These are phyloP conservation scores for Pholiota microspora DNA, from an alignment of 768 basidiomycete species.

Conservation along the genomic window DNA sequence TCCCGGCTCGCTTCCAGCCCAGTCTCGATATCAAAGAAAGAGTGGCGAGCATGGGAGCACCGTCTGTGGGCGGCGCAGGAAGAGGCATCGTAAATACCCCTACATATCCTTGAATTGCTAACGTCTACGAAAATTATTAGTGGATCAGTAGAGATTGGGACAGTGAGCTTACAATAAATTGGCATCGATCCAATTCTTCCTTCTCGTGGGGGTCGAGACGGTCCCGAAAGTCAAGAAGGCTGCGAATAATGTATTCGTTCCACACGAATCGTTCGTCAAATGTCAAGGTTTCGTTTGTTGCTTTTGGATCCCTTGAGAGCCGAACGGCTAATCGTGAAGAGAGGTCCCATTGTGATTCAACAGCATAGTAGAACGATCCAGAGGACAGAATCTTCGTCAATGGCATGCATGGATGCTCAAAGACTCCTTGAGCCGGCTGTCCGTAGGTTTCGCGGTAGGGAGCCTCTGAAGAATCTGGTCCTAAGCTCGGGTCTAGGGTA, in stretches of 20 bases:
- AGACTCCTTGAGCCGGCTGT: constrained; percentile 47
- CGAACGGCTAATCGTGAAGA: constrained; percentile 79
- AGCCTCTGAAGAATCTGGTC: constrained; percentile 54
- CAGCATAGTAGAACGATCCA: constrained; percentile 91
- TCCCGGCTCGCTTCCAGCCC: constrained; percentile 94
- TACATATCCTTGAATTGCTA: constrained; percentile 93
- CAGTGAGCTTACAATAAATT: constrained; percentile 69
- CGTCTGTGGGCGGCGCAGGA: constrained; percentile 72
- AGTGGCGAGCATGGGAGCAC: constrained; percentile 70
- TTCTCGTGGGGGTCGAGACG: constrained; percentile 69
- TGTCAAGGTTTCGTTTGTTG: constrained; percentile 46
- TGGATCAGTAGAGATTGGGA: constrained; percentile 11
- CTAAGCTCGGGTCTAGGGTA: constrained; percentile 47
- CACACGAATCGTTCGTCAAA: constrained; percentile 90
- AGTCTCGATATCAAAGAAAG: constrained; percentile 83
- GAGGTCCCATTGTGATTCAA: constrained; percentile 84
- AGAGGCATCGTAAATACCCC: constrained; percentile 79
- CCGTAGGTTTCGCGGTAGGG: constrained; percentile 47
- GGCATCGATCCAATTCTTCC: constrained; percentile 74
- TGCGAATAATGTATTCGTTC: constrained; percentile 90
- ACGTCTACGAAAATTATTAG: constrained; percentile 47
- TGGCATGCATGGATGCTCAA: constrained; percentile 89
- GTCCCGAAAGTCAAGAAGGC: constrained; percentile 85
- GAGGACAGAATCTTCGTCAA: constrained; percentile 89
- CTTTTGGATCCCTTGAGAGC: constrained; percentile 47